phyloP scores from a whole-genome alignment of 306 rosid species.

The Casuarina glauca region DNA sequence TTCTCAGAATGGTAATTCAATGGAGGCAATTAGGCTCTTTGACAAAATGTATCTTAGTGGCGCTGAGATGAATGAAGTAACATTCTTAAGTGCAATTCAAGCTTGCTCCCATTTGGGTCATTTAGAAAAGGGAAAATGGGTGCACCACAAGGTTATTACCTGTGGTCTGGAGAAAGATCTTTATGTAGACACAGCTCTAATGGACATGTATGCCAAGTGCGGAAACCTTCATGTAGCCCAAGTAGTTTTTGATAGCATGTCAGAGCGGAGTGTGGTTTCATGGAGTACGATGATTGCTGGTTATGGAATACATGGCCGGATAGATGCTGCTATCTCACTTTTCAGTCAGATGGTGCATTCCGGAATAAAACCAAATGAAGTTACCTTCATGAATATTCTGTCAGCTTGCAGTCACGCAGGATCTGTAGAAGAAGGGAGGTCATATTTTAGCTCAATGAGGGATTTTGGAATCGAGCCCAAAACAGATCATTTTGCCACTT shows the following conservation, averaged over 20 bases:
- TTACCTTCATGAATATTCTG: conserved; percentile 83
- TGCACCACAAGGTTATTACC: conserved; percentile 74
- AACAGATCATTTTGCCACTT: conserved; percentile 66
- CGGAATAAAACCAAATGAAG: conserved; percentile 65
- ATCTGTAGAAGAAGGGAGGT: conserved; percentile 67
- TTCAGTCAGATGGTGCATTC: conserved; percentile 60
- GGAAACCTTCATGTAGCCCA: conserved; percentile 71
- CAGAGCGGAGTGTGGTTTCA: conserved; percentile 71
- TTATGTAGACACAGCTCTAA: conserved; percentile 64
- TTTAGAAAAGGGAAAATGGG: conserved; percentile 85
- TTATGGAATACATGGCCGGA: conserved; percentile 76
- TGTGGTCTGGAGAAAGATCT: conserved; percentile 50
- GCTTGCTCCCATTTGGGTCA: conserved; percentile 83
- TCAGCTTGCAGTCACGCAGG: conserved; percentile 91
- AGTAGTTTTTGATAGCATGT: conserved; percentile 56
- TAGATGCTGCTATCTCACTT: conserved; percentile 51
- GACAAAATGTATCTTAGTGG: conserved; percentile 58
- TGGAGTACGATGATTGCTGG: conserved; percentile 91
- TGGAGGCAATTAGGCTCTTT: conserved; percentile 69
- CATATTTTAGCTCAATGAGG: conserved; percentile 57
- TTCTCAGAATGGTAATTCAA: conserved; percentile 69
- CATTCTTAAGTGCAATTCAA: conserved; percentile 78
- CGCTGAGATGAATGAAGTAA: conserved; percentile 61
- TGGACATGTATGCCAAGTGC: conserved; percentile 87
- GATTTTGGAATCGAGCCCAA: conserved; percentile 59